Evolutionary conservation across 805 yeast species (phyloP).

Genomic region (Cyberlindnera petersonii): DNA sequence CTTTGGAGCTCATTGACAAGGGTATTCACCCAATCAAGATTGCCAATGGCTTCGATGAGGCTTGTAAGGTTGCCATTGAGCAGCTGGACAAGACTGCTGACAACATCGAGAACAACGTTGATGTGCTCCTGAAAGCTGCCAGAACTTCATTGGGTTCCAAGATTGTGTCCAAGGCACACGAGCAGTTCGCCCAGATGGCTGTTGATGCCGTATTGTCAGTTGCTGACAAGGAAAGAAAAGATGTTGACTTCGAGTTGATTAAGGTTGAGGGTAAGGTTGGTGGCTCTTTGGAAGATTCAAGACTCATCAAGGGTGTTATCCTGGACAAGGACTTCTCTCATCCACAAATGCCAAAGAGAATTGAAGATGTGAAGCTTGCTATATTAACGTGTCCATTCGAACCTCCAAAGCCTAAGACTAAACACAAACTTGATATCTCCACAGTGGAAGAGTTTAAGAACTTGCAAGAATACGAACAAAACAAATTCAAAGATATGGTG

Average conservation of each 20-base stretch:
- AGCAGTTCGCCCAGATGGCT: conserved; percentile 93
- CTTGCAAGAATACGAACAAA: conserved; percentile 88
- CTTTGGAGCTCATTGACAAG: conserved; percentile 87
- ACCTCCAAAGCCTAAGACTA: conserved; percentile 99
- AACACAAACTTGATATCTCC: conserved; percentile 91
- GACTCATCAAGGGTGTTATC: conserved; percentile 84
- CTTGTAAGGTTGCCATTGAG: conserved; percentile 83
- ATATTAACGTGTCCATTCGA: conserved; percentile 98
- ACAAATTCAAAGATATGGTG: conserved; percentile 89
- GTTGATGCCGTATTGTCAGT: conserved; percentile 93
- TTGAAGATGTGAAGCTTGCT: conserved; percentile 82
- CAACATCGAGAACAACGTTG: conserved; percentile 41
- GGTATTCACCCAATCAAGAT: conserved; percentile 97
- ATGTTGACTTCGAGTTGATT: conserved; percentile 95
- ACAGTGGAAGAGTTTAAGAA: conserved; percentile 91
- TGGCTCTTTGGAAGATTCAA: conserved; percentile 84
- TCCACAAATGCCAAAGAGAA: conserved; percentile 92
- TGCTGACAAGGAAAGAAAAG: conserved; percentile 87
- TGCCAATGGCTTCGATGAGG: conserved; percentile 96
- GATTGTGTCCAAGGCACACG: conserved; percentile 91
- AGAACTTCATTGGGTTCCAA: conserved; percentile 93
- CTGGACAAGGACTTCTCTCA: conserved; percentile 96
- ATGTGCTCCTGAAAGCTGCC: conserved; percentile 81
- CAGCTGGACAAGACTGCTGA: conserved; percentile 77
- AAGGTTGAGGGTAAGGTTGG: conserved; percentile 96